Conservation (phyloP, 2,329 filamentous ascomycete species). For the Trichophyton equinum region DNA sequence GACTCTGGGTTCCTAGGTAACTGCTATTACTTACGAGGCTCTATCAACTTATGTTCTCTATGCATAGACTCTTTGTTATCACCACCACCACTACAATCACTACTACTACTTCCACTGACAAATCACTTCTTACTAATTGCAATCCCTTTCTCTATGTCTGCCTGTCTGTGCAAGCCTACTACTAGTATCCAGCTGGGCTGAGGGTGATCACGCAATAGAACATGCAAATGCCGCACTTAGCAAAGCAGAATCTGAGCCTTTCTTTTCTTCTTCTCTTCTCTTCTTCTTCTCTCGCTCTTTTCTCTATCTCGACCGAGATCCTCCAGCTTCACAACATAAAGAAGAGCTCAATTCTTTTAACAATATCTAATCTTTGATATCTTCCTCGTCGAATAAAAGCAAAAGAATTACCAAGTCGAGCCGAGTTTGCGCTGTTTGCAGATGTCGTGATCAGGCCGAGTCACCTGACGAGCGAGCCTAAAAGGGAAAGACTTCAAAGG, state of each 20-base stretch:
- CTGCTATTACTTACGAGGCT: too few species aligned
- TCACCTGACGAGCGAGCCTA: background rate
- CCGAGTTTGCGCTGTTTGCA: constrained; percentile 10
- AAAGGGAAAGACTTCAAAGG: background rate
- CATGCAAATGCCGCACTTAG: constrained; percentile 1
- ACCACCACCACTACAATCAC: too few species aligned
- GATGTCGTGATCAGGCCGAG: constrained; percentile 33
- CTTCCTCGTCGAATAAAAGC: background rate
- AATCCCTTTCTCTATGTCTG: background rate
- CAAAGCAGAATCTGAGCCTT: background rate
- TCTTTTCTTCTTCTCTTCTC: background rate
- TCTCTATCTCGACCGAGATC: too few species aligned
- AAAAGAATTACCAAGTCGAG: background rate
- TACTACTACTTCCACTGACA: background rate
- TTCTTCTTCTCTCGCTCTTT: background rate
- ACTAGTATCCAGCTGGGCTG: background rate
- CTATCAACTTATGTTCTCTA: too few species aligned
- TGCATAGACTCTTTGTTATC: too few species aligned
- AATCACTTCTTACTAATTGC: background rate
- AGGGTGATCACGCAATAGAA: constrained; percentile 3
- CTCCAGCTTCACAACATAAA: background rate
- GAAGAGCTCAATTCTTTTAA: background rate
- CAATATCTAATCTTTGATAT: background rate
- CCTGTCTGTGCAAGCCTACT: background rate
- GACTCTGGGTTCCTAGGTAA: too few species aligned